Base-by-base conservation (phyloP, 257 asterid genomes). In the Verbena officinalis region DNA sequence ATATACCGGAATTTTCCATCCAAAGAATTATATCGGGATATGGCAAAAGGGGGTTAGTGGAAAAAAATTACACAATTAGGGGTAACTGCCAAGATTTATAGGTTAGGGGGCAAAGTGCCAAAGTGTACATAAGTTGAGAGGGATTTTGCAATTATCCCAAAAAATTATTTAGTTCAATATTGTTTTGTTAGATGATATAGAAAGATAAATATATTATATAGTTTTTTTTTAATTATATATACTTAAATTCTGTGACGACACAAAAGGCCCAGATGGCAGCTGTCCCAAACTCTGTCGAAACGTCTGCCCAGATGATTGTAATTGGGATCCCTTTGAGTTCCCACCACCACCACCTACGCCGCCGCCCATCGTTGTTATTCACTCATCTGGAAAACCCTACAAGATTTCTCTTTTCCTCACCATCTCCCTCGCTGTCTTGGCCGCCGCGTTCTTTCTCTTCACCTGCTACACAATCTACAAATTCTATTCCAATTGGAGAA, bases 391-490 rank as follows among this genome's bases (percentile, higher is more conserved):
- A 23, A 59, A 64, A 34, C 16, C 64, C 19, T 50, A 20, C 36
- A 33, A 34, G 14, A 65, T 73, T 13, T 67, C 95, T 31, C 36
- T 72, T 5, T 22, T 52, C 15, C 77, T 88, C 68, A 73, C 69
- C 40, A 1, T 73, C 53, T 34, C 78, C 38, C 76, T 91, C 5
- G 57, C 81, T 15, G 40, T 77, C 33, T 69, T 88, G 0, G 84
- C 84, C 53, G 44, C 86, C 12, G 14, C 54, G 4, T 75, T 91
- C 74, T 57, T 83, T 15, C 10, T 73, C 30, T 78, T 84, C 39
- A 45, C 75, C 38, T 75, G 80, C 73, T 80, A 70, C 75, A 55
- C 87, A 1, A 51, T 77, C 65, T 82, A 76, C 81, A 79, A 54
- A 44, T 43, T 86, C 27, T 71, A 27, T 30, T 22, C 54, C 57